Base-by-base conservation (phyloP, 106 monocot genomes). In the Acorus gramineus region DNA sequence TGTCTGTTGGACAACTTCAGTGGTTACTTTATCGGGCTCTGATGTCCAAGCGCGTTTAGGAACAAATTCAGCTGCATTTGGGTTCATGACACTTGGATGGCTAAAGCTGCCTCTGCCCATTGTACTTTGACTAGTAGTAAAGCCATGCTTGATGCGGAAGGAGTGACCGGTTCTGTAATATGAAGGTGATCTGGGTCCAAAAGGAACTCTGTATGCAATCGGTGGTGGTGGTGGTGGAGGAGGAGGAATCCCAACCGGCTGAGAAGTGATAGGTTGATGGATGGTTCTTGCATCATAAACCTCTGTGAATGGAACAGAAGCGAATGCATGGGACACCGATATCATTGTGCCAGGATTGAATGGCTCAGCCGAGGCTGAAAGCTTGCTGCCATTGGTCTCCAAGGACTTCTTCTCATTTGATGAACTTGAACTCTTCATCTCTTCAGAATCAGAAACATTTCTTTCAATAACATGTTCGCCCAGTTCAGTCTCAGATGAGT, bases 341-440 rank as follows among this genome's bases (percentile, higher is more conserved):
- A 86, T 57, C 5, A 86, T 48, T 3, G 80, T 82, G 55, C 80
- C 69, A 47, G 95, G 95, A 68, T 78, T 90, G 65, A 90, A 96
- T 53, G 95, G 95, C 60, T 84, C 84, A 56, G 95, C 95, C 7
- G 84, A 87, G 73, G 95, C 95, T 67, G 95, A 96, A 14, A 96
- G 81, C 62, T 85, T 96, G 74, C 95, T 90, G 65, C 66, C 71
- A 53, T 55, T 73, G 61, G 51, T 72, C 62, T 44, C 63, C 47
- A 44, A 52, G 49, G 68, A 68, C 42, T 46, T 52, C 2, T 53
- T 42, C 65, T 90, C 78, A 51, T 78, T 78, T 0, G 79, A 55
- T 43, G 57, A 45, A 56, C 65, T 68, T 9, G 61, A 62, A 7
- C 63, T 71, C 11, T 59, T 55, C 54, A 49, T 50, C 44, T 68